These are phyloP conservation scores for Capsella rubella DNA, from an alignment of 441 rosid species.

Conservation along the genomic window DNA sequence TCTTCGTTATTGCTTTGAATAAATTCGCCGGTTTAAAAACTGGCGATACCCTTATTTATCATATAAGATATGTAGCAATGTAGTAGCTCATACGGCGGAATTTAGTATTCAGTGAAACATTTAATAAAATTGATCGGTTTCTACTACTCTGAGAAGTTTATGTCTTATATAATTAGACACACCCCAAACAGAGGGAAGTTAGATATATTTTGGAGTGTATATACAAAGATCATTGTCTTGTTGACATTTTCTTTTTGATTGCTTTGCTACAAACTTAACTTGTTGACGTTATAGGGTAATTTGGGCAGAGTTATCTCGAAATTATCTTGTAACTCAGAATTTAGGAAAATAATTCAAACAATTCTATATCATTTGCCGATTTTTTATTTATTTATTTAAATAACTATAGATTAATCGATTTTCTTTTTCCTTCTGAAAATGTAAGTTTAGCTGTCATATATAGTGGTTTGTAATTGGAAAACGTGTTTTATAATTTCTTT, in stretches of 20 bases:
- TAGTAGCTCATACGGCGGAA: slow-evolving; percentile 3
- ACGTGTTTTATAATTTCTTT: neutral
- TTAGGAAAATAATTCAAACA: neutral
- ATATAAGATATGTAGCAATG: slow-evolving; percentile 17
- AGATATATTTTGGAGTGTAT: neutral
- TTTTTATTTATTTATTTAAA: neutral
- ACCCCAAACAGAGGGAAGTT: neutral
- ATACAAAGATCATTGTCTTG: too few relatives aligned
- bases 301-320: neutral
- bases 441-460: neutral
- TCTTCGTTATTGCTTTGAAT: slow-evolving; percentile 15
- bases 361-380: neutral
- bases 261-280: neutral
- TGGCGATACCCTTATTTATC: slow-evolving; percentile 28
- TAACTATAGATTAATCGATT: neutral
- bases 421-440: neutral
- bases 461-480: neutral
- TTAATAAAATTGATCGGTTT: slow-evolving; percentile 11
- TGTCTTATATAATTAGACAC: neutral
- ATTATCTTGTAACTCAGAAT: neutral
- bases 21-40: slow-evolving; percentile 26
- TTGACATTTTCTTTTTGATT: neutral
- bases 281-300: neutral
- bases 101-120: neutral
- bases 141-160: neutral